phyloP scores from a whole-genome alignment of 2,329 filamentous ascomycete genomes.

The Cryphonectria radicalis region DNA sequence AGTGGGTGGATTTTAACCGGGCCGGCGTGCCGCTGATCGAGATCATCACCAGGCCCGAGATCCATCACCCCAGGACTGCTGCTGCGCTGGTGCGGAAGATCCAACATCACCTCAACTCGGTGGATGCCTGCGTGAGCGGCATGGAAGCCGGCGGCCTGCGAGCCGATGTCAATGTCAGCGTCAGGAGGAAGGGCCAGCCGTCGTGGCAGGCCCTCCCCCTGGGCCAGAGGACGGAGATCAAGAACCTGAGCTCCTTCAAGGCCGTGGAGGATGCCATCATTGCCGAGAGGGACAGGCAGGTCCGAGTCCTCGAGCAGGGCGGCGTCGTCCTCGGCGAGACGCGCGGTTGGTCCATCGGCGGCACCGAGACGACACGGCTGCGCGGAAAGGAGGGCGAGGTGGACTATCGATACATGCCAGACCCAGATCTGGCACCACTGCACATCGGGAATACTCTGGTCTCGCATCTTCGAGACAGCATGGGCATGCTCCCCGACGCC shows the following conservation, averaged over 20 bases:
- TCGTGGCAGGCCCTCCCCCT: constrained; percentile 46
- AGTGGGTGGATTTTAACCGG: constrained; percentile 91
- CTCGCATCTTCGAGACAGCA: constrained; percentile 59
- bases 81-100: constrained; percentile 89
- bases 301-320: constrained; percentile 75
- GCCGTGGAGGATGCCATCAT: constrained; percentile 94
- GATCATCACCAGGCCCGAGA: constrained; percentile 89
- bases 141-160: constrained; percentile 93
- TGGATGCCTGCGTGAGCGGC: constrained; percentile 84
- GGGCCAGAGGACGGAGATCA: constrained; percentile 93
- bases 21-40: constrained; percentile 91
- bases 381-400: constrained; percentile 96
- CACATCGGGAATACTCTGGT: constrained; percentile 75
- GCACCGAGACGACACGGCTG: constrained; percentile 77
- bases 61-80: constrained; percentile 85
- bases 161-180: constrained; percentile 94
- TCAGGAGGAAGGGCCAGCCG: constrained; percentile 61
- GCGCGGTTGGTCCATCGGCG: constrained; percentile 87
- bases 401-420: constrained; percentile 98
- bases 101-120: constrained; percentile 76
- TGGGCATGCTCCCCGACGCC: constrained; percentile 75
- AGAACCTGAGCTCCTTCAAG: constrained; percentile 94
- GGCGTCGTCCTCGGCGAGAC: constrained; percentile 83
- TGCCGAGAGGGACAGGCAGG: constrained; percentile 88
- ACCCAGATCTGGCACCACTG: constrained; percentile 85